These are phyloP conservation scores for Trichothecium roseum DNA, from an alignment of 2,329 filamentous ascomycete genomes.

Conservation along the genomic window DNA sequence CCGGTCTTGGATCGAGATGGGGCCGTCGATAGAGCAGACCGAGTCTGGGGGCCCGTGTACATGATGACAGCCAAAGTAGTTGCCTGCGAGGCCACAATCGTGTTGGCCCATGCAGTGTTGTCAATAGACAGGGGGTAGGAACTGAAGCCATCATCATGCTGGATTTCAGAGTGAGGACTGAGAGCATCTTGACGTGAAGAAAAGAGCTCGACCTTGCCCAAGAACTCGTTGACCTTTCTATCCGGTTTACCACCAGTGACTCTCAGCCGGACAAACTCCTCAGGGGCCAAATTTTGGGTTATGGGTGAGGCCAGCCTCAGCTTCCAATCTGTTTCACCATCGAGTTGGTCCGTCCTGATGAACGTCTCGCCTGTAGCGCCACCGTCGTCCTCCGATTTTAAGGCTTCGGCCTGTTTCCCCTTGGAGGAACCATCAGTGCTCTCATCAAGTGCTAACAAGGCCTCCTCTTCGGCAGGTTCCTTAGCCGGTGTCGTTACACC, in stretches of 20 bases:
- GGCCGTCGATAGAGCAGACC: slow-evolving; percentile 86
- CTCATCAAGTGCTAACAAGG: slow-evolving; percentile 29
- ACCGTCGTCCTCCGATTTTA: slow-evolving; percentile 18
- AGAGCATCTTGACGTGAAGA: slow-evolving; percentile 41
- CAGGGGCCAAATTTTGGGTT: slow-evolving; percentile 65
- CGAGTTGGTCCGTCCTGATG: slow-evolving; percentile 92
- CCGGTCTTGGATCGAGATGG: slow-evolving; percentile 90
- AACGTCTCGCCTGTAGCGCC: slow-evolving; percentile 75
- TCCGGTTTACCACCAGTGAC: slow-evolving; percentile 86
- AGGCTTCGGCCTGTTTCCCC: slow-evolving; percentile 19
- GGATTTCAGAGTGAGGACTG: slow-evolving; percentile 25
- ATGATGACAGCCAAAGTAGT: slow-evolving; percentile 81
- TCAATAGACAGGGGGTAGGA: slow-evolving; percentile 79
- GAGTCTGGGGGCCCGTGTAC: slow-evolving; percentile 89
- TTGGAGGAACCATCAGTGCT: slow-evolving; percentile 19
- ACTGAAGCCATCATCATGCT: slow-evolving; percentile 28
- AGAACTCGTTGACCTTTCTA: slow-evolving; percentile 87
- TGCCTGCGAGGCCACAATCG: slow-evolving; percentile 86
- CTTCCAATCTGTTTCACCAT: slow-evolving; percentile 99
- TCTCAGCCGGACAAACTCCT: slow-evolving; percentile 58
- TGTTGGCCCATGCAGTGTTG: slow-evolving; percentile 98
- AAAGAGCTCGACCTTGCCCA: slow-evolving; percentile 74
- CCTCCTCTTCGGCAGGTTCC: slow-evolving; percentile 25
- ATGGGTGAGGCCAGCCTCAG: slow-evolving; percentile 77
- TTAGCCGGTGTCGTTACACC: slow-evolving; percentile 16